Conservation (phyloP, 2,329 filamentous ascomycete species). For the Lachnellula arida region DNA sequence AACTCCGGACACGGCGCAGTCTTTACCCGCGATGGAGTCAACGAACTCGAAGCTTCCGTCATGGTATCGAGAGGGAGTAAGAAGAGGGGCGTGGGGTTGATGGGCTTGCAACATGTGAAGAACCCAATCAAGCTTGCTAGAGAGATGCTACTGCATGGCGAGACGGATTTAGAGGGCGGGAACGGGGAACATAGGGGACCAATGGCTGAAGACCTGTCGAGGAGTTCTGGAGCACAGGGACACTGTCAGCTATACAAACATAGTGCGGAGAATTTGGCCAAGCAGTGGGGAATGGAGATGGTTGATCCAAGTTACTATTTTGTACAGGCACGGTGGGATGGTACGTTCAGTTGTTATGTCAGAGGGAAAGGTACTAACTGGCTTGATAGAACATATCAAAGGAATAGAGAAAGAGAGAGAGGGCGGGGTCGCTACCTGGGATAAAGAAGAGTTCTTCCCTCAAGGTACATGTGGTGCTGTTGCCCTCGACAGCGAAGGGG, state of each 20-base stretch:
- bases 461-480: slow-evolving; percentile 85
- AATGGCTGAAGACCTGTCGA: slow-evolving; percentile 7
- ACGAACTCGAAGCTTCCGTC: slow-evolving; percentile 81
- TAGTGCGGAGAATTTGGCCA: slow-evolving; percentile 65
- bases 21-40: slow-evolving; percentile 76
- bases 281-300: slow-evolving; percentile 63
- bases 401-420: slow-evolving; percentile 48
- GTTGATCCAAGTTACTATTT: slow-evolving; percentile 69
- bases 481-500: slow-evolving; percentile 70
- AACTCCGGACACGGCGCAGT: slow-evolving; percentile 82
- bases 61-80: slow-evolving; percentile 72
- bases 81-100: slow-evolving; percentile 75
- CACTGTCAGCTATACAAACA: slow-evolving; percentile 66
- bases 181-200: slow-evolving; percentile 31
- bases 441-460: slow-evolving; percentile 62
- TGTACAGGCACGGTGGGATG: slow-evolving; percentile 72
- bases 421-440: slow-evolving; percentile 49
- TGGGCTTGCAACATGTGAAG: slow-evolving; percentile 66
- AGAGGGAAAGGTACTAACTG: background rate
- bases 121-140: slow-evolving; percentile 74
- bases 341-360: background rate
- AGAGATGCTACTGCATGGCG: slow-evolving; percentile 64
- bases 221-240: slow-evolving; percentile 46
- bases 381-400: slow-evolving; percentile 50
- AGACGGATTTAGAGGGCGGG: slow-evolving; percentile 51